These are phyloP conservation scores for Candida morakotiae DNA, from an alignment of 805 yeast genomes.

Conservation along the genomic window DNA sequence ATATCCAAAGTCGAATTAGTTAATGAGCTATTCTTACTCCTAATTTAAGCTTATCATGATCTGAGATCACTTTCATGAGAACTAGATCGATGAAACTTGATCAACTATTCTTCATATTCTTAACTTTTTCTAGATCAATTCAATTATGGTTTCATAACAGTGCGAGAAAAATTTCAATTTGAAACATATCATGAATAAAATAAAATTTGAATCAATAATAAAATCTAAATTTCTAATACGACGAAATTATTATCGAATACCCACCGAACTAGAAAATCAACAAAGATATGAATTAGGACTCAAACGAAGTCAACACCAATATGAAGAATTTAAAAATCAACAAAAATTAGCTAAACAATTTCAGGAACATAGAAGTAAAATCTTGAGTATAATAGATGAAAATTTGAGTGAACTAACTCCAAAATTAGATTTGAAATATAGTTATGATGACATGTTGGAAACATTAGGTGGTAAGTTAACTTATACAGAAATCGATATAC, in stretches of 20 bases:
- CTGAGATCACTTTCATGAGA: too few relatives aligned
- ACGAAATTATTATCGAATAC: not conserved
- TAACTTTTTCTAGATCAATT: too few relatives aligned
- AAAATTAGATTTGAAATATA: not conserved
- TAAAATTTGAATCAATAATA: not conserved
- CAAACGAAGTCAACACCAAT: not conserved
- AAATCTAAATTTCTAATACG: not conserved
- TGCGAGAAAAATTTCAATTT: not conserved
- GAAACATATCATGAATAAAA: not conserved
- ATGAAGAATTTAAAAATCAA: constrained; percentile 5
- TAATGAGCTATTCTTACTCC: too few relatives aligned
- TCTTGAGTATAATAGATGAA: constrained; percentile 4
- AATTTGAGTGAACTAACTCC: constrained; percentile 1
- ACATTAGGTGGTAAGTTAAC: constrained; percentile 1
- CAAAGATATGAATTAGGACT: constrained; percentile 3
- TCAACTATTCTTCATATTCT: too few relatives aligned
- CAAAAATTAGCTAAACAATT: constrained; percentile 4
- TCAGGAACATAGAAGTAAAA: constrained; percentile 1
- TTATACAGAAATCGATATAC: constrained; percentile 17
- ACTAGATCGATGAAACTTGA: too few relatives aligned
- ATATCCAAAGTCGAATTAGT: too few relatives aligned
- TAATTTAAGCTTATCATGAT: too few relatives aligned
- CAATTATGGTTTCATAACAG: too few relatives aligned
- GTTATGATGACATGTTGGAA: constrained; percentile 2
- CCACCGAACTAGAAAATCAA: constrained; percentile 3